Base-by-base conservation (phyloP, 345 rosid species). In the Melastoma malabathricum region DNA sequence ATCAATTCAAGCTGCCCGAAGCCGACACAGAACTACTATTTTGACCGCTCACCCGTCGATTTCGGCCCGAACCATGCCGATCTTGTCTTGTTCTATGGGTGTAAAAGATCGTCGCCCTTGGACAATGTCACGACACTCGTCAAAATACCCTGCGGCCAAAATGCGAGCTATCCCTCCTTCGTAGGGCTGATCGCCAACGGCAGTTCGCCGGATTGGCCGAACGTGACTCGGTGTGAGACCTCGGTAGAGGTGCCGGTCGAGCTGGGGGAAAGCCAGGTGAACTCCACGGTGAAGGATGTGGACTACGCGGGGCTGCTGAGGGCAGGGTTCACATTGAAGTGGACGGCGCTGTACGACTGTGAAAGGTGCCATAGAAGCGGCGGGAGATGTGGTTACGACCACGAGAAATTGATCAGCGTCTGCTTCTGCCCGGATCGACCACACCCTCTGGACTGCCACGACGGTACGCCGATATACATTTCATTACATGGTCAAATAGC, bases 271-370 rank as follows among this genome's bases (percentile, higher is more conserved):
- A 14, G 43, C 18, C 18, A 0, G 20, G 12, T 3, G 14, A 50
- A 50, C 1, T 39, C 27, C 27, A 50, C 53, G 34, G n/a, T 50
- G 10, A 14, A 7, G 3, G 15, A 50, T 7, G 41, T 50, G 10
- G 53, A 50, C 43, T 50, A 50, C 43, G 34, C 15, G 18, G 20
- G 17, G 20, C 34, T 50, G 52, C 14, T 49, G 52, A 15, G 25
- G 53, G 53, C 27, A 25, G 43, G 53, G 41, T 50, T 50, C 53
- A 15, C 5, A 16, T 50, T 50, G 34, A 9, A 14, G 13, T 50
- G 53, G 53, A 39, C 27, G 13, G 27, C 4, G 34, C 25, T 27
- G 23, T 14, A 17, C 18, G 43, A 9, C 27, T 1, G 43, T 6
- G 12, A 20, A 23, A 13, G 20, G 27, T 50, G 53, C 34, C 41